Conservation (phyloP, 345 rosid genomes). For the Populus ilicifolia region DNA sequence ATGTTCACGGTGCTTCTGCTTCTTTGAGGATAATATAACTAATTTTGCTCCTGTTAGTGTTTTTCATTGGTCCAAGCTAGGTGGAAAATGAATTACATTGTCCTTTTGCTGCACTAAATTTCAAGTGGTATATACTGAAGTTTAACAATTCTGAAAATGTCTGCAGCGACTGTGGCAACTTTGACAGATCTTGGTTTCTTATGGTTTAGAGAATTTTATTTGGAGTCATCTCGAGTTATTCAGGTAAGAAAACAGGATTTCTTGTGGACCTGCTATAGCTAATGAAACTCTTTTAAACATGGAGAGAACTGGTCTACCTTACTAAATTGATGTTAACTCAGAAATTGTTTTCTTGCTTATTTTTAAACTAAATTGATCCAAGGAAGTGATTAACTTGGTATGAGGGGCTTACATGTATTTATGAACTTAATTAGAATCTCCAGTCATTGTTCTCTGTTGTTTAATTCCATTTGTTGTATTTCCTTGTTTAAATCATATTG, state of each 20-base stretch:
- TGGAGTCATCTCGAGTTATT: constrained; percentile 99
- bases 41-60: not conserved
- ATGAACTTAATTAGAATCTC: not conserved
- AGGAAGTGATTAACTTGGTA: not conserved
- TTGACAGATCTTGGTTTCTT: constrained; percentile 95
- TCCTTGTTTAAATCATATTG: not conserved
- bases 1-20: not conserved
- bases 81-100: not conserved
- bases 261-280: not conserved
- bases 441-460: not conserved
- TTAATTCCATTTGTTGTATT: not conserved
- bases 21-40: not conserved
- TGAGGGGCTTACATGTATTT: not conserved
- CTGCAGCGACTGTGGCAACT: constrained; percentile 75
- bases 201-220: constrained; percentile 98
- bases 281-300: not conserved
- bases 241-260: constrained; percentile 51
- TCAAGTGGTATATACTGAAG: not conserved
- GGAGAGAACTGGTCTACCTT: not conserved
- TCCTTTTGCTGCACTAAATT: not conserved
- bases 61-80: not conserved
- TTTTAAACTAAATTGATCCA: not conserved
- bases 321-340: not conserved
- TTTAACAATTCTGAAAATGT: constrained; percentile 22
- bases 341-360: not conserved